These are phyloP conservation scores for Biancaea sappan DNA, from an alignment of 306 rosid species.

Conservation along the genomic window DNA sequence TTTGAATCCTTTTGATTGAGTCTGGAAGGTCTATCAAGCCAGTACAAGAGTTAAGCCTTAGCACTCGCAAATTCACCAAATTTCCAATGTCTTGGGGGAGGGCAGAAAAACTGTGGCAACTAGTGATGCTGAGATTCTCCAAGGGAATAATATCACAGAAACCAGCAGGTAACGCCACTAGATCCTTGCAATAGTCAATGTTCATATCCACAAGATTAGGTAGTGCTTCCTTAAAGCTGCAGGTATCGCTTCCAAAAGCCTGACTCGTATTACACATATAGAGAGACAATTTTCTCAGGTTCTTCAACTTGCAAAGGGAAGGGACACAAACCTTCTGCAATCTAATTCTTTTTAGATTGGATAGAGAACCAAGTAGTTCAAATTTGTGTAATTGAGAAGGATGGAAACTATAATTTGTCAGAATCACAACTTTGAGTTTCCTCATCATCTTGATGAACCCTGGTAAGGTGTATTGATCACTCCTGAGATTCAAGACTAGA, in stretches of 20 bases:
- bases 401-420: constrained; percentile 53
- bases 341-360: constrained; percentile 56
- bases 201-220: constrained; percentile 50
- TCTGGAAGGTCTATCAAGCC: constrained; percentile 33
- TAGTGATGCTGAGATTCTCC: constrained; percentile 49
- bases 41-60: constrained; percentile 49
- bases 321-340: constrained; percentile 55
- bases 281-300: constrained; percentile 45
- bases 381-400: constrained; percentile 43
- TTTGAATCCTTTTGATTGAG: constrained; percentile 30
- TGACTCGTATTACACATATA: constrained; percentile 46
- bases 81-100: constrained; percentile 43
- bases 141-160: constrained; percentile 34
- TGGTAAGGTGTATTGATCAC: constrained; percentile 50
- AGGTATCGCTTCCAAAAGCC: constrained; percentile 29
- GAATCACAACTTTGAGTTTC: constrained; percentile 52
- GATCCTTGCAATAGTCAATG: constrained; percentile 53
- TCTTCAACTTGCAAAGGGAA: constrained; percentile 32
- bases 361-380: constrained; percentile 41
- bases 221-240: constrained; percentile 38
- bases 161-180: constrained; percentile 39
- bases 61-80: constrained; percentile 40
- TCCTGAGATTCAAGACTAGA: constrained; percentile 52
- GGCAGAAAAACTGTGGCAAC: constrained; percentile 42
- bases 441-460: constrained; percentile 49